These are phyloP conservation scores for Aspergillus sergii DNA, from an alignment of 2,329 filamentous ascomycete genomes.

Conservation along the genomic window DNA sequence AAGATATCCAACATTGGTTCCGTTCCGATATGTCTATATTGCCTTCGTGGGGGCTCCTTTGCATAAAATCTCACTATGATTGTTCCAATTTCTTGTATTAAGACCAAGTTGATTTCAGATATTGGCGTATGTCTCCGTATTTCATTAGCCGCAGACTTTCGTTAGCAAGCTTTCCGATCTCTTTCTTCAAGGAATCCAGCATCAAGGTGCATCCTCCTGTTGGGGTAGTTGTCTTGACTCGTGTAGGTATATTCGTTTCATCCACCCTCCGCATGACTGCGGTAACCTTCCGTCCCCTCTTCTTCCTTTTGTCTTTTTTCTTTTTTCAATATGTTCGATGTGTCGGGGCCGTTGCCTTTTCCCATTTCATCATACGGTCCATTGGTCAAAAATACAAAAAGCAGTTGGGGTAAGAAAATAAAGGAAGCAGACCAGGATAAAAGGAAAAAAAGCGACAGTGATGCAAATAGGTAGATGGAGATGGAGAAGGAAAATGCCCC, in stretches of 20 bases:
- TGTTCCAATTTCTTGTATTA: slow-evolving; percentile 14
- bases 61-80: slow-evolving; percentile 3
- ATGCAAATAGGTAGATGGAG: background rate
- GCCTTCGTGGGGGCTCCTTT: background rate
- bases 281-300: background rate
- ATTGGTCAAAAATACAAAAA: slow-evolving; percentile 6
- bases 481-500: slow-evolving; percentile 6
- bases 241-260: slow-evolving; percentile 1
- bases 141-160: background rate
- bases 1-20: slow-evolving; percentile 22
- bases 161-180: slow-evolving; percentile 2
- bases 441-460: background rate
- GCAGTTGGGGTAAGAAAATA: background rate
- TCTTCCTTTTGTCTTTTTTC: background rate
- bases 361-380: background rate
- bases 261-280: background rate
- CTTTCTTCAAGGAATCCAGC: slow-evolving; percentile 2
- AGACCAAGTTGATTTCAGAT: background rate
- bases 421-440: slow-evolving; percentile 10
- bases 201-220: background rate
- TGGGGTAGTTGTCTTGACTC: background rate
- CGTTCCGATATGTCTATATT: slow-evolving; percentile 3
- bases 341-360: background rate
- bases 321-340: background rate
- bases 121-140: slow-evolving; percentile 8